phyloP scores from a whole-genome alignment of 2,329 filamentous ascomycete species.

The Lachnellula arida region DNA sequence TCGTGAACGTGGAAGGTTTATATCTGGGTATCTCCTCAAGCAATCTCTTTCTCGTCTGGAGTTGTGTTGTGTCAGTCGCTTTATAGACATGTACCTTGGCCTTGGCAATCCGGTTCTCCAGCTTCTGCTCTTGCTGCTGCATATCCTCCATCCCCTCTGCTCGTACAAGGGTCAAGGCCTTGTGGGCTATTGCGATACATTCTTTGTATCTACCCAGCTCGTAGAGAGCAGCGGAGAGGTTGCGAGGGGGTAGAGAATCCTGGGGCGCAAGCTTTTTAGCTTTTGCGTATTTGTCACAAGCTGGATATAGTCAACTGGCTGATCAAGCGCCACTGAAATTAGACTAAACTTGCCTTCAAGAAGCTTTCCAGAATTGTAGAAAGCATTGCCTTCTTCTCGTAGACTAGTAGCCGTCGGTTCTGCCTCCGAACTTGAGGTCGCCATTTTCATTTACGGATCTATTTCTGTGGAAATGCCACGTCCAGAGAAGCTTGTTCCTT shows the following conservation, averaged over 20 bases:
- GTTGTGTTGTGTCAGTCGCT: background rate
- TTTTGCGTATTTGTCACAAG: background rate
- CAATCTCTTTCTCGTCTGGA: background rate
- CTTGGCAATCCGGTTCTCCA: constrained; percentile 7
- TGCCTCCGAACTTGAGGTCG: background rate
- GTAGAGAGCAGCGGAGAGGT: constrained; percentile 8
- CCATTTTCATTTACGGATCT: background rate
- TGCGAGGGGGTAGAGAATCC: constrained; percentile 30
- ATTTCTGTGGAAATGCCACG: background rate
- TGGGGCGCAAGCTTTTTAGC: constrained; percentile 3
- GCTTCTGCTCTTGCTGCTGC: background rate
- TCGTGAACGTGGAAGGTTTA: background rate
- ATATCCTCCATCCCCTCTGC: background rate
- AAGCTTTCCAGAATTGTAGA: constrained; percentile 3
- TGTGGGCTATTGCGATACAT: background rate
- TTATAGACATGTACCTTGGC: background rate
- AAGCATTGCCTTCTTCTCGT: constrained; percentile 6
- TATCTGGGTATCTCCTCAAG: background rate
- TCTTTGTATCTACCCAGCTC: constrained; percentile 6
- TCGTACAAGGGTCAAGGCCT: constrained; percentile 1
- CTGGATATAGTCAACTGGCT: background rate
- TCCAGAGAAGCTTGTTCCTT: background rate
- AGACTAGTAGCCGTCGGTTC: background rate
- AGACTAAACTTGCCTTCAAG: background rate
- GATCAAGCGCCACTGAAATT: background rate